A percentile compares a stretch with the other conserved stretches of the same genome.
Evolutionary conservation across 2,329 filamentous ascomycete genomes (phyloP).

Genomic region (Penicillium verrucosum): DNA sequence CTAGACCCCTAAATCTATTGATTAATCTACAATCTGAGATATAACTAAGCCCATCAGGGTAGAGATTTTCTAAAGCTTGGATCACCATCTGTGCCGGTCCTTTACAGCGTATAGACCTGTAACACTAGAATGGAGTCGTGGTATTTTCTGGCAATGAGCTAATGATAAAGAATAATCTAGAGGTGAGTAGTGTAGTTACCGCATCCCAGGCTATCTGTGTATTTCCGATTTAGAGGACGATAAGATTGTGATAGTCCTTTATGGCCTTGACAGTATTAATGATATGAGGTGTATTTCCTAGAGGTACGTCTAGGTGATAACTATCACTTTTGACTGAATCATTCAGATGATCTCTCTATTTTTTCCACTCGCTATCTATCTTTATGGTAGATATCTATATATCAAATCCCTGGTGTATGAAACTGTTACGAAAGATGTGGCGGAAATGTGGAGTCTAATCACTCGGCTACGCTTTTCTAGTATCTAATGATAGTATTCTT

Average conservation of each 20-base stretch:
- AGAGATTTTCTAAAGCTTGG: conserved; percentile 12
- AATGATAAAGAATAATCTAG: conserved; percentile 17
- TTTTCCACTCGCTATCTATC: conserved; percentile 16
- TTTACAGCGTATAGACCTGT: conserved; percentile 15
- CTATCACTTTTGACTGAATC: conserved; percentile 6
- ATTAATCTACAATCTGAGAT: conserved; percentile 13
- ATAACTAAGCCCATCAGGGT: conserved; percentile 14
- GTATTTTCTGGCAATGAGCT: conserved; percentile 8
- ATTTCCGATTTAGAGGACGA: conserved; percentile 14
- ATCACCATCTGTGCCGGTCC: conserved; percentile 13
- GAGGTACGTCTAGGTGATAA: conserved; percentile 12
- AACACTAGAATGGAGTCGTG: conserved; percentile 12
- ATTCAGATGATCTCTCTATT: conserved; percentile 7
- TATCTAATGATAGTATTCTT: conserved; percentile 19
- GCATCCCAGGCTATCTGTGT: conserved; percentile 16
- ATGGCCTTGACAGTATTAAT: conserved; percentile 17
- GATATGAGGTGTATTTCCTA: conserved; percentile 8
- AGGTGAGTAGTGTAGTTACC: conserved; percentile 14
- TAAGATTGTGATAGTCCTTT: conserved; percentile 20
- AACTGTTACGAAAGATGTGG: conserved; percentile 22
- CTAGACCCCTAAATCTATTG: conserved; percentile 6
- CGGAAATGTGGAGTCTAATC: conserved; percentile 18
- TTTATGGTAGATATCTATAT: conserved; percentile 23
- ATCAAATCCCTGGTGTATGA: conserved; percentile 19
- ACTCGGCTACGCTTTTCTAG: conserved; percentile 1